A percentile compares a stretch with the other conserved stretches of the same genome.
phyloP scores from a whole-genome alignment of 192 early-diverging fungal genomes.

The Podila clonocystis region DNA sequence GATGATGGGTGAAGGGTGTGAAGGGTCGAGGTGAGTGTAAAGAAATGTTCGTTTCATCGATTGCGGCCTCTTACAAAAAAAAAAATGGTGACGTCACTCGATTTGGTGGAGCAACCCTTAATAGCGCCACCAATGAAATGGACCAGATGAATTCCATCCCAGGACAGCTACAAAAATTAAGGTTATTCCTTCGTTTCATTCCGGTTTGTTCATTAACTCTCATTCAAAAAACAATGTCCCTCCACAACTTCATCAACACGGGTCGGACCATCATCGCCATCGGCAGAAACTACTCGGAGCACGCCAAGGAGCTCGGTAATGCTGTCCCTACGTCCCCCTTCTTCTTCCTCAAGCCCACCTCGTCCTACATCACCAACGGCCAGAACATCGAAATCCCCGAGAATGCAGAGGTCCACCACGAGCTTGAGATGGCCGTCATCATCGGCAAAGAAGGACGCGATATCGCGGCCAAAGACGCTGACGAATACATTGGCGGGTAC shows the following conservation, averaged over 20 bases:
- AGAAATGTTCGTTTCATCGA: too few species aligned
- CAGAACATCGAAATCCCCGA: slow-evolving; percentile 82
- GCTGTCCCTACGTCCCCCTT: slow-evolving; percentile 87
- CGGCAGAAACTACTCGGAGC: slow-evolving; percentile 92
- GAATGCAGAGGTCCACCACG: slow-evolving; percentile 86
- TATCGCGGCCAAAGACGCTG: slow-evolving; percentile 73
- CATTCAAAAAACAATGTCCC: slow-evolving; percentile 36
- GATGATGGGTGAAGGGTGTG: too few species aligned
- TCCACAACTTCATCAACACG: slow-evolving; percentile 57
- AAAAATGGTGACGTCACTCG: too few species aligned
- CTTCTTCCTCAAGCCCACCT: slow-evolving; percentile 95
- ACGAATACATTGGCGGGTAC: slow-evolving; percentile 78
- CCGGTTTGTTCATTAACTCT: too few species aligned
- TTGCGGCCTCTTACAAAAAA: too few species aligned
- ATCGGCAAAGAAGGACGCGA: slow-evolving; percentile 85
- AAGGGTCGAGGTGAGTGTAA: slow-evolving; percentile 2
- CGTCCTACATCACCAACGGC: slow-evolving; percentile 76
- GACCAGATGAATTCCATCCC: too few species aligned
- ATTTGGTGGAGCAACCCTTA: too few species aligned
- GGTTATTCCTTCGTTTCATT: too few species aligned
- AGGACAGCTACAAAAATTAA: too few species aligned
- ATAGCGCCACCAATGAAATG: too few species aligned
- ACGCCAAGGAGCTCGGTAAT: slow-evolving; percentile 96
- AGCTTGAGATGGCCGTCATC: slow-evolving; percentile 93
- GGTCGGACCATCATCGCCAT: slow-evolving; percentile 95